These are phyloP conservation scores for Triangularia setosa DNA, from an alignment of 2,329 filamentous ascomycete genomes.

Conservation along the genomic window DNA sequence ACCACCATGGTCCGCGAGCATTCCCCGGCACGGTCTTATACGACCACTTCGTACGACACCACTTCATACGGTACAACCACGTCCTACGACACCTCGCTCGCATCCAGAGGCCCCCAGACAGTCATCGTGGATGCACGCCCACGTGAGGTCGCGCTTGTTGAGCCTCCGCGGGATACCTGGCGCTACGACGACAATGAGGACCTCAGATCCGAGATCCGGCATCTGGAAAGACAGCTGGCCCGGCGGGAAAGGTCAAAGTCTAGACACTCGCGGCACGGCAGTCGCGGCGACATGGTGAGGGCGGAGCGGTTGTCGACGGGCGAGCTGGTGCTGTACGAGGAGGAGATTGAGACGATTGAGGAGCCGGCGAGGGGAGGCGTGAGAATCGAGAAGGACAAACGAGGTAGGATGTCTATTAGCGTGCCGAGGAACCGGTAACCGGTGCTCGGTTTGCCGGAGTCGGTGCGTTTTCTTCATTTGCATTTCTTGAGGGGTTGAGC, in stretches of 20 bases:
- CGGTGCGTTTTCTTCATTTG: slow-evolving; percentile 32
- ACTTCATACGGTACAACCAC: slow-evolving; percentile 28
- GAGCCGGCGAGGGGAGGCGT: slow-evolving; percentile 51
- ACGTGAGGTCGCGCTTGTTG: slow-evolving; percentile 36
- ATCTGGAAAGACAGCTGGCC: slow-evolving; percentile 61
- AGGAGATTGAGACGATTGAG: slow-evolving; percentile 53
- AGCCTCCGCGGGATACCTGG: slow-evolving; percentile 27
- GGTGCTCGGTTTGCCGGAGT: slow-evolving; percentile 27
- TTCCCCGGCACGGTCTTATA: slow-evolving; percentile 44
- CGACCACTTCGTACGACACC: slow-evolving; percentile 34
- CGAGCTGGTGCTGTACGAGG: slow-evolving; percentile 61
- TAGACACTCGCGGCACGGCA: slow-evolving; percentile 38
- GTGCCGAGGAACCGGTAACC: slow-evolving; percentile 66
- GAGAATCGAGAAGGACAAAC: slow-evolving; percentile 81
- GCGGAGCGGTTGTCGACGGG: slow-evolving; percentile 57
- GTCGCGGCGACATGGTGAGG: slow-evolving; percentile 49
- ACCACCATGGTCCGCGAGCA: slow-evolving; percentile 45
- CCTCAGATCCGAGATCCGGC: slow-evolving; percentile 68
- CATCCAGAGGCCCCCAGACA: not conserved
- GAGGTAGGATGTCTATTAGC: slow-evolving; percentile 91
- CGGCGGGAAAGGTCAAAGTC: slow-evolving; percentile 28
- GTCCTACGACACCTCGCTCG: slow-evolving; percentile 29
- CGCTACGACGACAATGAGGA: slow-evolving; percentile 46
- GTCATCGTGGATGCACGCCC: slow-evolving; percentile 40
- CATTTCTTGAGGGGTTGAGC: not conserved